A percentile compares a stretch with the other conserved stretches of the same genome.
These are phyloP conservation scores for Candida andamanensis DNA, from an alignment of 805 yeast species.

Conservation along the genomic window DNA sequence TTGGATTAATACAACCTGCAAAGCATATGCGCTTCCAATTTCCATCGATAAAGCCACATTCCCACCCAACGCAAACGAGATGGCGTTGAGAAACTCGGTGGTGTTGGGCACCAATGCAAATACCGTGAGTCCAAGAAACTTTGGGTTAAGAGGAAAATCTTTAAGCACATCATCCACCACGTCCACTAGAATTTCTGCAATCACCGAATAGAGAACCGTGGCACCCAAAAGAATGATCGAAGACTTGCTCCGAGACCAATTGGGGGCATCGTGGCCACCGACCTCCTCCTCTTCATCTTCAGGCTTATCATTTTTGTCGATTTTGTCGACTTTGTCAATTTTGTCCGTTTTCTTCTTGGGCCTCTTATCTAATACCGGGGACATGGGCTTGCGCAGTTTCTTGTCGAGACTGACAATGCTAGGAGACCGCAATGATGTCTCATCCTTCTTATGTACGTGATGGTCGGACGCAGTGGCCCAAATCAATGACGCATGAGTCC, in stretches of 20 bases:
- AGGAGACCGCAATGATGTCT: conserved; percentile 27
- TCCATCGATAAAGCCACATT: conserved; percentile 96
- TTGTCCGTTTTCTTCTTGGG: neutral
- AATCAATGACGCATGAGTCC: conserved; percentile 94
- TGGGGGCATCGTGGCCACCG: conserved; percentile 95
- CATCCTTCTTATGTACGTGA: conserved; percentile 21
- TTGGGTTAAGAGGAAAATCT: conserved; percentile 79
- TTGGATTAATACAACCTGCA: conserved; percentile 91
- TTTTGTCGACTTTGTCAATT: neutral
- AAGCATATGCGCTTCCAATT: conserved; percentile 94
- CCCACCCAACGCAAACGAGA: conserved; percentile 93
- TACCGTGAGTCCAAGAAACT: conserved; percentile 86
- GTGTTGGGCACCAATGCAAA: conserved; percentile 96
- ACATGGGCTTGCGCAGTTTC: conserved; percentile 13
- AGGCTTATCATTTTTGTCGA: neutral
- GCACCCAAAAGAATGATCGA: conserved; percentile 78
- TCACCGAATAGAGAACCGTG: conserved; percentile 81
- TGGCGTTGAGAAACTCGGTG: conserved; percentile 94
- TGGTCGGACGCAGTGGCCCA: conserved; percentile 65
- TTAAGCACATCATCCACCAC: conserved; percentile 84
- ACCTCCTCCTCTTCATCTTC: conserved; percentile 21
- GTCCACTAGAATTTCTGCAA: conserved; percentile 91
- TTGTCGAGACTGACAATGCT: conserved; percentile 28
- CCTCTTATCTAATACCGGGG: conserved; percentile 5
- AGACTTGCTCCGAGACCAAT: conserved; percentile 87